These are phyloP conservation scores for Diaporthe batatas DNA, from an alignment of 2,329 filamentous ascomycete genomes.

Conservation along the genomic window DNA sequence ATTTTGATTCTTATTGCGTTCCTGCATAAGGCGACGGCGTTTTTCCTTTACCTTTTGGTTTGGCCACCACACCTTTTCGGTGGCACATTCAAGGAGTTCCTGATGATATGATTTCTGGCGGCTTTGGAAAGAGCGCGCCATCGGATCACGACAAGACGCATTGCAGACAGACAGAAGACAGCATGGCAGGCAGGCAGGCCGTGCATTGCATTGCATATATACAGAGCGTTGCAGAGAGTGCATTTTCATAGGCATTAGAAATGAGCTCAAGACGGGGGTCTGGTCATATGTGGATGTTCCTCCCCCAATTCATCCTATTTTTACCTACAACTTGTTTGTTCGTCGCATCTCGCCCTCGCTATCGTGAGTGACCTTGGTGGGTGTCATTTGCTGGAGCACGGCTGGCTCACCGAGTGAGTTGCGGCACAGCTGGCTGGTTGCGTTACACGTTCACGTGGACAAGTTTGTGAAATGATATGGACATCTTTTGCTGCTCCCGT, in stretches of 20 bases:
- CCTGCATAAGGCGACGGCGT: slow-evolving; percentile 28
- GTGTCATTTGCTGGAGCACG: background rate
- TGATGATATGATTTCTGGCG: background rate
- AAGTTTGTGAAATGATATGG: background rate
- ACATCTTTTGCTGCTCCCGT: background rate
- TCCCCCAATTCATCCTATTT: background rate
- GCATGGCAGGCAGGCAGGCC: background rate
- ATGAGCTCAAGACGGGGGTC: slow-evolving; percentile 15
- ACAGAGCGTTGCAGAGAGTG: slow-evolving; percentile 16
- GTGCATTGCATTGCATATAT: slow-evolving; percentile 11
- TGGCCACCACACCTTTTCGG: background rate
- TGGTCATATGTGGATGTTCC: background rate
- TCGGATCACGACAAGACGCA: background rate
- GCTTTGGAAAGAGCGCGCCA: no score
- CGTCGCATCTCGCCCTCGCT: background rate
- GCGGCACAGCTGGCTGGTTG: no score
- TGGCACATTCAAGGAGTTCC: background rate
- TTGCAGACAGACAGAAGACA: background rate
- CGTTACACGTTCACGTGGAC: background rate
- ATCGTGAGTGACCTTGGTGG: background rate
- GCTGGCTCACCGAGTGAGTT: background rate
- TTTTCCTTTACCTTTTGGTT: background rate
- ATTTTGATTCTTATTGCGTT: background rate
- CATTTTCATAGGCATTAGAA: slow-evolving; percentile 32
- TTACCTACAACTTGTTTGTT: background rate